Percentiles rank a stretch among this genome's conserved stretches.
These are phyloP conservation scores for Vitis hybrid DNA, from an alignment of 177 flowering plant species.

Conservation along the genomic window DNA sequence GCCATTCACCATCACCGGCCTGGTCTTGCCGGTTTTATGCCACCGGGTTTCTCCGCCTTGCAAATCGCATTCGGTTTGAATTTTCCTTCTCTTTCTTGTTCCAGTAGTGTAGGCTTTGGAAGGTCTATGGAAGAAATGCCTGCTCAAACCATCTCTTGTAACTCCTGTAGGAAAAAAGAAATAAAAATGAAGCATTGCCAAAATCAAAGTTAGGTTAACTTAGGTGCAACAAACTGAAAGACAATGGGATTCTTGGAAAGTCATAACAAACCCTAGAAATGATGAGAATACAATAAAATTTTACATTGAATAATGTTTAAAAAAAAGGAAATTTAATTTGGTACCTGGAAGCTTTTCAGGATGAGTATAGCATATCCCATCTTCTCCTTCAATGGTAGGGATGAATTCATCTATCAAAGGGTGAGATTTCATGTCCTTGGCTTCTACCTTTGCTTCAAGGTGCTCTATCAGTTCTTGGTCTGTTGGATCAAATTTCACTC, in stretches of 20 bases:
- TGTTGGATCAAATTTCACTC: conserved; percentile 95
- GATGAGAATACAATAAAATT: neutral
- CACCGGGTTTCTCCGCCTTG: conserved; percentile 91
- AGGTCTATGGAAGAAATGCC: conserved; percentile 92
- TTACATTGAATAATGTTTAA: neutral
- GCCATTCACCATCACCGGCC: conserved; percentile 86
- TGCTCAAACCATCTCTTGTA: conserved; percentile 82
- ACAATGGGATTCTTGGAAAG: conserved; percentile 13
- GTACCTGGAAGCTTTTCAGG: conserved; percentile 97
- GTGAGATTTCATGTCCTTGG: conserved; percentile 67
- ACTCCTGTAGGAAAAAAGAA: conserved; percentile 50
- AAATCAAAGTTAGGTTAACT: conserved; percentile 62
- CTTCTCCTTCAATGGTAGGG: conserved; percentile 96
- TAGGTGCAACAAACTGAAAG: conserved; percentile 53
- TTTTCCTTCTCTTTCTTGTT: conserved; percentile 83
- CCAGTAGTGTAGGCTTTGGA: conserved; percentile 96
- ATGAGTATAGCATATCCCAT: conserved; percentile 97
- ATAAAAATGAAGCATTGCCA: neutral
- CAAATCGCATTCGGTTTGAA: conserved; percentile 83
- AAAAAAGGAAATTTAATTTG: neutral
- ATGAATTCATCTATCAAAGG: conserved; percentile 97
- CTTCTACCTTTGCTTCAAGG: conserved; percentile 82
- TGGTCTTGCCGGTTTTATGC: conserved; percentile 93
- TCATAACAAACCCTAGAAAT: conserved; percentile 22
- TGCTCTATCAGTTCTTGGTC: conserved; percentile 94